Evolutionary conservation across 2,329 filamentous ascomycete genomes (phyloP), one percentile per base, ranked within the genome.

Genomic region (Calonectria pseudoreteaudii): DNA sequence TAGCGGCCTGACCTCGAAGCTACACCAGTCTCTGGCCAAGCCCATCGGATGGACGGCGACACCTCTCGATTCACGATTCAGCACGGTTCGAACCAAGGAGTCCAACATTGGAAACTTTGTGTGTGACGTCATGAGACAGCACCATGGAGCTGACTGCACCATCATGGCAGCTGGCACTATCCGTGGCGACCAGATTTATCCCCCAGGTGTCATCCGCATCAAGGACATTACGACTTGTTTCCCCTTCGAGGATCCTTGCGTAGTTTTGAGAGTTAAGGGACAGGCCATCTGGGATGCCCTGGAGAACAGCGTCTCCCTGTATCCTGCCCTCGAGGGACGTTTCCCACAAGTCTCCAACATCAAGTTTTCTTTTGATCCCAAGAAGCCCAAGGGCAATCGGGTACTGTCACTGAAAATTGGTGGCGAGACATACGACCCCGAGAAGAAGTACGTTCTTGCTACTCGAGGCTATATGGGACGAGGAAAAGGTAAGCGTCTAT

Each of bases 271-370:
- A 41, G 88, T 95, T 6, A 91, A 87, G 0, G 96, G 96, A 0
- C 88, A 91, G 78, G 93, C 93, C 1, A 91, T 98, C 38, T 87
- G 93, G 80, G 93, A 92, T n/a, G 95, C 95, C 0, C 84, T 98
- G 2, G 95, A 98, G 83, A 98, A 98, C 78, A 92, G 93, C 0
- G 92, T 98, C 0, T 93, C 92, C 52, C 90, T 91, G 78, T 94
- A 97, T 75, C 96, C 95, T 0, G 94, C 95, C 0, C 88, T 96
- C 0, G 96, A 98, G 84, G 95, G 88, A 2, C 90, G 95, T 0
- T 98, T 97, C 78, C 93, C 95, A 0, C 95, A 98, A 81, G 94
- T 98, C 0, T 96, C 94, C 3, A 95, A 95, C 78, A 97, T 98
- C 77, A 85, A 84, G 1, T 96, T 95, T 81, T 89, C 89, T 64